Evolutionary conservation across 257 asterid genomes (phyloP), one percentile per base, ranked within the genome.

Genomic region (Nicotiana benthamiana): DNA sequence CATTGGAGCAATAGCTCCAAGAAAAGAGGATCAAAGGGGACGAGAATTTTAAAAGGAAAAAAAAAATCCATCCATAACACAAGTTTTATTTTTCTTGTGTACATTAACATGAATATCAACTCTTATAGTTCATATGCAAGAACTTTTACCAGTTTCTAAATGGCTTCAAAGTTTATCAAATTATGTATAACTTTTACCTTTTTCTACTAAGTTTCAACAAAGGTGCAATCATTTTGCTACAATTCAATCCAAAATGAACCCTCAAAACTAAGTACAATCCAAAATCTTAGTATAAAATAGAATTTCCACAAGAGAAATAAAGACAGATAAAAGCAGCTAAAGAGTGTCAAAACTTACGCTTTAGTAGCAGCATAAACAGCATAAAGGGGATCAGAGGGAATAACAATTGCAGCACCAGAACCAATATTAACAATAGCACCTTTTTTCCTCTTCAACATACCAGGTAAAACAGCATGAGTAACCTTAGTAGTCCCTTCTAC

Each of bases 351-450:
- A 6, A 43, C 97, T 93, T 86, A 95, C 99, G 98, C 97, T 96
- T 96, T 96, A 16, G 98, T 82, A 51, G 99, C 99, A 61, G 98
- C 99, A 83, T 96, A 96, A 75, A 96, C 98, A 81, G 99, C 90
- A 63, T 94, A 92, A 46, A 96, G 97, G 27, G 99, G 99, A 88
- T 94, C 98, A 4, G 98, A 86, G 52, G 99, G 99, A 36, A 94
- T 87, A 53, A 96, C 91, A 66, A 87, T 89, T 53, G 99, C 97
- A 62, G 97, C 91, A 48, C 99, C 99, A 54, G 99, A 96, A 4
- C 99, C 99, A 77, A 96, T 90, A 84, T 96, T 96, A 9, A 96
- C 97, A 80, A 96, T 90, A 6, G 99, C 98, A 67, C 99, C 98
- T 75, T 26, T 94, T 77, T 94, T 94, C 90, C 97, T 92, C 84